Conservation (phyloP, 192 early-diverging fungal species). For the Backusella morwellensis region DNA sequence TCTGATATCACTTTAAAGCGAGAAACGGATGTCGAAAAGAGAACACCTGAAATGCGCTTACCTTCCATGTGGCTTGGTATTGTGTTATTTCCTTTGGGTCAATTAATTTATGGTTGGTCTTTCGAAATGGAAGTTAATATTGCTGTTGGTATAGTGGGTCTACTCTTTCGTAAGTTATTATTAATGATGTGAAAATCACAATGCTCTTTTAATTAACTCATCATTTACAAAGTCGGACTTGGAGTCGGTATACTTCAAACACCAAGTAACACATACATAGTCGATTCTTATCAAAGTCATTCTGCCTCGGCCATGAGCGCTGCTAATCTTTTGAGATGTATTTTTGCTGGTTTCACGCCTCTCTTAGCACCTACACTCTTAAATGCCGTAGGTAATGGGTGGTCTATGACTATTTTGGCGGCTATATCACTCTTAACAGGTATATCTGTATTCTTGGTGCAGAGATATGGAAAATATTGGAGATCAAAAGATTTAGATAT, state of each 20-base stretch:
- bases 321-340: slow-evolving; percentile 30
- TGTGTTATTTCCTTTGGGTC: slow-evolving; percentile 16
- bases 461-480: slow-evolving; percentile 15
- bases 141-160: slow-evolving; percentile 16
- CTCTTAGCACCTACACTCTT: slow-evolving; percentile 27
- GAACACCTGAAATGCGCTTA: slow-evolving; percentile 22
- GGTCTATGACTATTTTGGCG: slow-evolving; percentile 27
- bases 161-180: slow-evolving; percentile 30
- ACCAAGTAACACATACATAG: slow-evolving; percentile 37
- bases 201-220: not conserved
- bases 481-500: not conserved
- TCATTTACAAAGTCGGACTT: slow-evolving; percentile 19
- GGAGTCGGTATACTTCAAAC: slow-evolving; percentile 36
- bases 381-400: slow-evolving; percentile 25
- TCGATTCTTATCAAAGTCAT: slow-evolving; percentile 22
- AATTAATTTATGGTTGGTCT: slow-evolving; percentile 36
- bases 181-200: not conserved
- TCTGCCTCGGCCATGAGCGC: slow-evolving; percentile 32
- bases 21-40: not conserved
- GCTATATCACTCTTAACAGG: slow-evolving; percentile 9
- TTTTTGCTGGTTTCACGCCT: slow-evolving; percentile 29
- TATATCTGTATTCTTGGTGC: slow-evolving; percentile 17
- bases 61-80: slow-evolving; percentile 35
- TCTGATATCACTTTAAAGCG: slow-evolving; percentile 13
- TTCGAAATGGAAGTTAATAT: slow-evolving; percentile 14